These are phyloP conservation scores for Durotheca rogersii DNA, from an alignment of 495 filamentous ascomycete species.

Conservation along the genomic window DNA sequence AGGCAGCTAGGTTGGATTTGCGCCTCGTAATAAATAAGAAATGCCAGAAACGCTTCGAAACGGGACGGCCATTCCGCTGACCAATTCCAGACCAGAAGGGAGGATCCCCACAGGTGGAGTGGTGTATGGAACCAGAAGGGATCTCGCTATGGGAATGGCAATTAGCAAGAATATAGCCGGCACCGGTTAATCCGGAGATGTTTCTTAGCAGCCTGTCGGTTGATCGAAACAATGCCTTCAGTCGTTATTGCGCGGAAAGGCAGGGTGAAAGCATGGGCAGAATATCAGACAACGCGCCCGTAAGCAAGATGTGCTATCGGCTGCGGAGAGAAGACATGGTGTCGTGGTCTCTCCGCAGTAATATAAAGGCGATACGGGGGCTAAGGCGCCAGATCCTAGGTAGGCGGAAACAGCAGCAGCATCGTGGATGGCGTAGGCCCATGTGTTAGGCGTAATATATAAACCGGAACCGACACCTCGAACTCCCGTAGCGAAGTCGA, in stretches of 20 bases:
- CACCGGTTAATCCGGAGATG: slow-evolving; percentile 7
- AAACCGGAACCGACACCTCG: too few species aligned
- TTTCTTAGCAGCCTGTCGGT: not conserved
- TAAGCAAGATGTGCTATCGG: too few species aligned
- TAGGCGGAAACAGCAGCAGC: too few species aligned
- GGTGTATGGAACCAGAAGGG: not conserved
- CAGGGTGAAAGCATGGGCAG: not conserved
- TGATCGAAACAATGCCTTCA: not conserved
- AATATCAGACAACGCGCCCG: too few species aligned
- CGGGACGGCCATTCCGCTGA: not conserved
- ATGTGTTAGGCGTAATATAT: too few species aligned
- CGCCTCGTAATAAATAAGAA: too few species aligned
- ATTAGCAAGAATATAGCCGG: slow-evolving; percentile 12
- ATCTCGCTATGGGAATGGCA: not conserved
- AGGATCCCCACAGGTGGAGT: not conserved
- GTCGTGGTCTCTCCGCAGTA: slow-evolving; percentile 7
- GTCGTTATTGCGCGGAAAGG: too few species aligned
- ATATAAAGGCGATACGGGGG: slow-evolving; percentile 1
- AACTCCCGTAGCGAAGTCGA: not conserved
- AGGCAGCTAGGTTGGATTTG: not conserved
- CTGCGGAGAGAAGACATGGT: too few species aligned
- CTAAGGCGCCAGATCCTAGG: too few species aligned
- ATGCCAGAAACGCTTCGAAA: not conserved
- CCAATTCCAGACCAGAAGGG: not conserved
- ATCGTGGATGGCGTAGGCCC: too few species aligned